Percentiles rank a stretch among this genome's conserved stretches.
Evolutionary conservation across 306 rosid species (phyloP).

Genomic region (Prunus davidiana): DNA sequence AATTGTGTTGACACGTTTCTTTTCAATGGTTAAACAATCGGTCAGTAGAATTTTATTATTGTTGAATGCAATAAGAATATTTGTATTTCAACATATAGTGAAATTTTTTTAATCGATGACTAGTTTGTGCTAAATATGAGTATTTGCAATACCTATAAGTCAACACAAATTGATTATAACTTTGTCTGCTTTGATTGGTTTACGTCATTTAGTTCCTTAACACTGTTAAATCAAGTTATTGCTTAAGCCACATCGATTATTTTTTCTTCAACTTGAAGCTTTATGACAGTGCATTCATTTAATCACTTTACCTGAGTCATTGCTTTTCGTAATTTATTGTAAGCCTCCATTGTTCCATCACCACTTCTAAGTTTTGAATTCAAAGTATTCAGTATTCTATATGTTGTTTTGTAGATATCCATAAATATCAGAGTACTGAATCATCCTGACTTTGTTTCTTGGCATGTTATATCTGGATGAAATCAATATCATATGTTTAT

Average conservation of each 20-base stretch:
- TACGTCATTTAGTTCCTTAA: neutral
- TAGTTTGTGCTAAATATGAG: neutral
- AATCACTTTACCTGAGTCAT: neutral
- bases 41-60: neutral
- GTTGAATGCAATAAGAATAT: neutral
- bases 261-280: neutral
- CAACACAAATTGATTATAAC: too few relatives aligned
- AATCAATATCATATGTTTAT: neutral
- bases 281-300: neutral
- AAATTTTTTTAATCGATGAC: neutral
- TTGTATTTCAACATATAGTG: neutral
- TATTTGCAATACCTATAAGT: neutral
- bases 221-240: neutral
- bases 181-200: neutral
- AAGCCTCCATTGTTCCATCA: neutral
- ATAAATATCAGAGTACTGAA: neutral
- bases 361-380: neutral
- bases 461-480: slow-evolving; percentile 1
- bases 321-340: neutral
- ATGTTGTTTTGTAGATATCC: neutral
- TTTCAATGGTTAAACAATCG: neutral
- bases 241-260: neutral
- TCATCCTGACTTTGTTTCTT: slow-evolving; percentile 3
- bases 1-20: neutral
- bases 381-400: neutral